These are phyloP conservation scores for Lasiodiplodia sp. DNA, from an alignment of 2,329 filamentous ascomycete species.

Conservation along the genomic window DNA sequence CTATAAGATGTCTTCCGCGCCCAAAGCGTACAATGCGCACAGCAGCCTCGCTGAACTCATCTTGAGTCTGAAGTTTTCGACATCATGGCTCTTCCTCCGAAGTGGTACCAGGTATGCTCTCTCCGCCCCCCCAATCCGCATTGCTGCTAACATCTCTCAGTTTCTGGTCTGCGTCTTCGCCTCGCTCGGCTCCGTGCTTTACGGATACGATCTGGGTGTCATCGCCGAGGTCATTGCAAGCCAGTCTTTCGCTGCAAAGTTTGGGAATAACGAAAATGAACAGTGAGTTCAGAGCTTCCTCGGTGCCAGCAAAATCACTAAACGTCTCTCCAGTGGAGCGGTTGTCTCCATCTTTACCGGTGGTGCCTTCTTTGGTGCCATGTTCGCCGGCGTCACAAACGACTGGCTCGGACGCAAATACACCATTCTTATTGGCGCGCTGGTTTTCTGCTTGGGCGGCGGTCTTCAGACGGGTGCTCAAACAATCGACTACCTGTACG, in stretches of 20 bases:
- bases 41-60: background rate
- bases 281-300: constrained; percentile 34
- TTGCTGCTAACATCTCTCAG: constrained; percentile 41
- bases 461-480: constrained; percentile 74
- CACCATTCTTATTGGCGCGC: constrained; percentile 75
- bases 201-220: constrained; percentile 67
- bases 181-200: constrained; percentile 65
- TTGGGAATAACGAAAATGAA: constrained; percentile 50
- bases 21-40: constrained; percentile 1
- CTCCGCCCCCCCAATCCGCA: background rate
- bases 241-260: constrained; percentile 50
- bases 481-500: constrained; percentile 68
- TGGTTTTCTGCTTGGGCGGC: constrained; percentile 77
- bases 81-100: constrained; percentile 62
- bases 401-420: constrained; percentile 72
- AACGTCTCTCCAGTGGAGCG: constrained; percentile 61
- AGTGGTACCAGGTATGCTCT: constrained; percentile 61
- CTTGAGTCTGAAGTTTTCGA: background rate
- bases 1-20: constrained; percentile 16
- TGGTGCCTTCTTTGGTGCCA: constrained; percentile 75
- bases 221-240: constrained; percentile 64
- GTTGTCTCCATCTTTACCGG: constrained; percentile 81
- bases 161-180: constrained; percentile 67
- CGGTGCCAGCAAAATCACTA: background rate
- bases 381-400: constrained; percentile 67